These are phyloP conservation scores for Cucumis sativus DNA, from an alignment of 306 rosid species.

Conservation along the genomic window Cucumber_9930_V3 NC_026659.2:2267001-2267500, in stretches of 20 bases:
- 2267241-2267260: constrained; percentile 10
- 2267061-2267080: constrained; percentile 23
- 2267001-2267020: constrained; percentile 8
- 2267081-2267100: constrained; percentile 91
- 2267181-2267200: constrained; percentile 41
- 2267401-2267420: constrained; percentile 34
- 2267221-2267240: constrained; percentile 19
- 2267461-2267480: constrained; percentile 55
- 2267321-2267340: constrained; percentile 31
- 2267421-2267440: constrained; percentile 50
- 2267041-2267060: constrained; percentile 9
- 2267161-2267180: constrained; percentile 79
- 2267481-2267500: constrained; percentile 54
- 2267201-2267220: constrained; percentile 18
- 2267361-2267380: constrained; percentile 34
- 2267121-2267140: constrained; percentile 68
- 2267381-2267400: constrained; percentile 34
- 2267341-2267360: constrained; percentile 39
- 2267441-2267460: constrained; percentile 46
- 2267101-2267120: constrained; percentile 89
- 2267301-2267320: constrained; percentile 42
- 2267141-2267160: constrained; percentile 88
- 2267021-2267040: constrained; percentile 2
- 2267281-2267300: constrained; percentile 23
- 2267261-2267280: constrained; percentile 13